Evolutionary conservation across 257 asterid species (phyloP).

Genomic region (Plectranthus barbatus): DNA sequence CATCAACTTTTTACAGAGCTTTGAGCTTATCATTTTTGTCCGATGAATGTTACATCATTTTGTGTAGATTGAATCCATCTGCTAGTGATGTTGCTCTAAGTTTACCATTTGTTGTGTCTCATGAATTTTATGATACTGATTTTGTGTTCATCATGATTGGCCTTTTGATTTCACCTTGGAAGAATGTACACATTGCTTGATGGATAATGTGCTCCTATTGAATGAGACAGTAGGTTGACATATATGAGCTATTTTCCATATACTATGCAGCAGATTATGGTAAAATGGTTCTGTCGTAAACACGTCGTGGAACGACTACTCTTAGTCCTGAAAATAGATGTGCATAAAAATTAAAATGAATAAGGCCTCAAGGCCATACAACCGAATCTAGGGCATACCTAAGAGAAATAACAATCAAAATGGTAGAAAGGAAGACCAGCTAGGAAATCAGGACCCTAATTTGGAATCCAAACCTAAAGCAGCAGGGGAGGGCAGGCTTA

Average conservation of each 20-base stretch:
- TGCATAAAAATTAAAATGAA: too few relatives aligned
- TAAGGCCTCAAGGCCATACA: too few relatives aligned
- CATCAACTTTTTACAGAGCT: background rate
- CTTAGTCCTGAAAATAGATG: too few relatives aligned
- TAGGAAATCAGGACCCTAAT: too few relatives aligned
- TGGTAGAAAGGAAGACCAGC: too few relatives aligned
- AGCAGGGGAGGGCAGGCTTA: too few relatives aligned
- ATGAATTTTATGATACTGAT: background rate
- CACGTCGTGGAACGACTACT: too few relatives aligned
- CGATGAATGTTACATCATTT: constrained; percentile 1
- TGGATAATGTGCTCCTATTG: background rate
- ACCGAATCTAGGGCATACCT: too few relatives aligned
- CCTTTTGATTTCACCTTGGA: background rate
- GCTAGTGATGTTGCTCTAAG: background rate
- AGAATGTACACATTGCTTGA: background rate
- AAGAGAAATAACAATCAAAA: too few relatives aligned
- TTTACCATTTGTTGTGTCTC: background rate
- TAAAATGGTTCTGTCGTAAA: background rate
- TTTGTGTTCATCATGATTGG: background rate
- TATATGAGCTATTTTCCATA: background rate
- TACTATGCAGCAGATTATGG: background rate
- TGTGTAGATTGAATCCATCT: background rate
- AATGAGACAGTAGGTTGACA: background rate
- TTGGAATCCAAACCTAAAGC: too few relatives aligned
- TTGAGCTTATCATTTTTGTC: background rate